Percentiles rank a stretch among this genome's conserved stretches.
Evolutionary conservation across 768 basidiomycete genomes (phyloP).

Genomic region (Dendrothele bispora): DNA sequence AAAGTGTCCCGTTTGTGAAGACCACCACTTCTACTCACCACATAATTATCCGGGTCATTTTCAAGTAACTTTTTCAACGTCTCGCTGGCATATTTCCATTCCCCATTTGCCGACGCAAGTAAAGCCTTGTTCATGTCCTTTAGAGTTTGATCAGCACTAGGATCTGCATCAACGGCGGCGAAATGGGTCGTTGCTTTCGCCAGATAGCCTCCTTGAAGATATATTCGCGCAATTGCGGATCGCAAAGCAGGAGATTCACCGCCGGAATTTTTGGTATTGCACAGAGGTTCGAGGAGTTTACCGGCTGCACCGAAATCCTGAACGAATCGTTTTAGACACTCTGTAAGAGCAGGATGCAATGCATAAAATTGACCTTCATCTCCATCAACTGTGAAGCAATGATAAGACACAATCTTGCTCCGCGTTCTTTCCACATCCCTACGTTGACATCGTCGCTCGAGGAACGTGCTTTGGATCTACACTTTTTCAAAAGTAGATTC

Average conservation of each 20-base stretch:
- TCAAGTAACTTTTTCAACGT: slow-evolving; percentile 44
- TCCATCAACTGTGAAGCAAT: slow-evolving; percentile 82
- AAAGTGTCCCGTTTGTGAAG: too few relatives aligned
- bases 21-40: too few relatives aligned
- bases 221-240: slow-evolving; percentile 70
- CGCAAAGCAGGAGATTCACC: slow-evolving; percentile 49
- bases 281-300: slow-evolving; percentile 67
- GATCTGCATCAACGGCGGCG: slow-evolving; percentile 44
- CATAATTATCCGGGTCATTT: slow-evolving; percentile 59
- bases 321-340: not conserved
- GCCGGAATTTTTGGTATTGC: slow-evolving; percentile 32
- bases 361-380: slow-evolving; percentile 60
- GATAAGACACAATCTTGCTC: slow-evolving; percentile 72
- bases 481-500: slow-evolving; percentile 57
- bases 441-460: slow-evolving; percentile 35
- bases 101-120: slow-evolving; percentile 65
- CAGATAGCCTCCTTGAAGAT: slow-evolving; percentile 73
- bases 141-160: slow-evolving; percentile 38
- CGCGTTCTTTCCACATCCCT: slow-evolving; percentile 84
- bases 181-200: slow-evolving; percentile 60
- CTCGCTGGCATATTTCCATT: slow-evolving; percentile 58
- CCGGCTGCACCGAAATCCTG: slow-evolving; percentile 74
- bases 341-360: not conserved
- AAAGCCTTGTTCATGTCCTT: slow-evolving; percentile 68
- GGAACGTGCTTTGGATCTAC: slow-evolving; percentile 50